These are phyloP conservation scores for Penicillium psychrosexuale DNA, from an alignment of 2,329 filamentous ascomycete genomes.

Conservation along the genomic window DNA sequence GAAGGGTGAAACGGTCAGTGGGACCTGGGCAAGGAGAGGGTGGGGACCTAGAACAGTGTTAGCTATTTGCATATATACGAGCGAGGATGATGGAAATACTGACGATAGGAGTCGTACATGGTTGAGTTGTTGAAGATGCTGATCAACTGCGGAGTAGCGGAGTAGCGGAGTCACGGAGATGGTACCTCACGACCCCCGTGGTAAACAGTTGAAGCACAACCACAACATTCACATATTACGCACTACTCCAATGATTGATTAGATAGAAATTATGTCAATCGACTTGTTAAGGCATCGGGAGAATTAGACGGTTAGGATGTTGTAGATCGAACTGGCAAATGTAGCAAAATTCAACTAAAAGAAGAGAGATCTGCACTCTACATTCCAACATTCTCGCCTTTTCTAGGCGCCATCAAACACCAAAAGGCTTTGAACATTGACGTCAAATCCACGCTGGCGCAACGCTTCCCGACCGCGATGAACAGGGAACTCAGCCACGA, in stretches of 20 bases:
- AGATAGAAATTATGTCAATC: too few relatives aligned
- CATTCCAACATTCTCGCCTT: neutral
- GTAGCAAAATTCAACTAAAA: neutral
- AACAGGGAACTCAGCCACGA: conserved; percentile 57
- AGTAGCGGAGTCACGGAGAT: neutral
- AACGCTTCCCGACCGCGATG: conserved; percentile 53
- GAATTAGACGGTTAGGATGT: neutral
- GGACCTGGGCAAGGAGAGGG: conserved; percentile 85
- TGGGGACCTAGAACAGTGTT: conserved; percentile 60
- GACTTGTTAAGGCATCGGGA: too few relatives aligned
- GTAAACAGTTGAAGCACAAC: neutral
- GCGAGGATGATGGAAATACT: conserved; percentile 17
- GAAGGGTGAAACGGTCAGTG: conserved; percentile 91
- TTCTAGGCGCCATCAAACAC: neutral
- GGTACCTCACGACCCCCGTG: neutral
- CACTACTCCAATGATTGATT: neutral
- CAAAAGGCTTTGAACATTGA: neutral
- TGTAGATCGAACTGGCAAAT: neutral
- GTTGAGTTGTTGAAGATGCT: conserved; percentile 1
- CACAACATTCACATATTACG: neutral
- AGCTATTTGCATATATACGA: neutral
- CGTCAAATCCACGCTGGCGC: conserved; percentile 34
- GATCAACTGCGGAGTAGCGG: conserved; percentile 9
- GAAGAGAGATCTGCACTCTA: neutral
- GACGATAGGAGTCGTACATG: conserved; percentile 49